These are phyloP conservation scores for Beauveria asiatica DNA, from an alignment of 2,329 filamentous ascomycete species.

Conservation along the genomic window DNA sequence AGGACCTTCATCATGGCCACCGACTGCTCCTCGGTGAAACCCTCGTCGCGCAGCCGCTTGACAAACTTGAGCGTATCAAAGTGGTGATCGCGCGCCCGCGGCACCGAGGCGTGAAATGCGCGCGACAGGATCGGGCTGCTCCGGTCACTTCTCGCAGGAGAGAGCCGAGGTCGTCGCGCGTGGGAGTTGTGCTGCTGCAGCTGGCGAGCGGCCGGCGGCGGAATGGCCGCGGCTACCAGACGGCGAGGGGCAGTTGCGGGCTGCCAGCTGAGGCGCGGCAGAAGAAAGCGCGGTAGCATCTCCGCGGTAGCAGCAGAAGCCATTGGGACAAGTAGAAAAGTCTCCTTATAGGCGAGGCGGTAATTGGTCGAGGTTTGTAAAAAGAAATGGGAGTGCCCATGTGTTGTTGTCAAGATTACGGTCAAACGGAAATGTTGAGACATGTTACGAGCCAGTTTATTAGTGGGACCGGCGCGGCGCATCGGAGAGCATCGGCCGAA, in stretches of 20 bases:
- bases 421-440: slow-evolving; percentile 1
- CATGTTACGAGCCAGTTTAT: slow-evolving; percentile 1
- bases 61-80: slow-evolving; percentile 99
- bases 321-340: background rate
- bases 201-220: slow-evolving; percentile 14
- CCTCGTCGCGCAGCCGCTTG: slow-evolving; percentile 78
- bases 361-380: background rate
- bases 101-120: slow-evolving; percentile 58
- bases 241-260: slow-evolving; percentile 20
- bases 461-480: slow-evolving; percentile 4
- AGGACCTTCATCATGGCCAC: slow-evolving; percentile 98
- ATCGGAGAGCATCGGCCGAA: slow-evolving; percentile 1
- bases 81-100: slow-evolving; percentile 69
- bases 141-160: slow-evolving; percentile 14
- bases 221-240: slow-evolving; percentile 18
- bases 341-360: background rate
- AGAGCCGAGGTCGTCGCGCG: slow-evolving; percentile 13
- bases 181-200: slow-evolving; percentile 9
- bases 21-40: slow-evolving; percentile 90
- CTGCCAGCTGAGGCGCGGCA: slow-evolving; percentile 48
- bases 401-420: background rate
- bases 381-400: background rate
- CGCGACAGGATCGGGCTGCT: slow-evolving; percentile 24
- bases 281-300: slow-evolving; percentile 43
- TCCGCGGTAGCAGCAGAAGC: slow-evolving; percentile 22